Conservation (phyloP, 2,329 filamentous ascomycete genomes). For the Torrubiellomyces zombiae region DNA sequence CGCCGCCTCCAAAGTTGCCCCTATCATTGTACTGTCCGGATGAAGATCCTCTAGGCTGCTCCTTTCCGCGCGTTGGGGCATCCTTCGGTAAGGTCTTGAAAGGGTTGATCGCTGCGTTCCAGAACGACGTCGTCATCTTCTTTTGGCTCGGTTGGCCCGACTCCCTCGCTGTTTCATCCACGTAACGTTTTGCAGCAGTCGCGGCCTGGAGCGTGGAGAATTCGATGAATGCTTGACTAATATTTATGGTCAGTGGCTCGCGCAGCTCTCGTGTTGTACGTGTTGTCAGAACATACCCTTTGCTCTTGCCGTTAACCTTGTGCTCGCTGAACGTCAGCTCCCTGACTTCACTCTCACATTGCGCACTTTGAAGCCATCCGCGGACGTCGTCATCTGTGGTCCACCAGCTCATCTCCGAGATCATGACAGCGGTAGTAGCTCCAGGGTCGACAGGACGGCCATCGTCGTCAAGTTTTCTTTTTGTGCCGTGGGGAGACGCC, state of each 20-base stretch:
- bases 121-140: conserved; percentile 59
- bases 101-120: conserved; percentile 62
- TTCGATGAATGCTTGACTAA: conserved; percentile 64
- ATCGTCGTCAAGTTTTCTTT: conserved; percentile 43
- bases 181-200: conserved; percentile 65
- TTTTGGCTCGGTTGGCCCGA: conserved; percentile 42
- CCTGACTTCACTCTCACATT: conserved; percentile 68
- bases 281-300: conserved; percentile 49
- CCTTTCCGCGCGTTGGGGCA: conserved; percentile 47
- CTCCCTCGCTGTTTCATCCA: conserved; percentile 46
- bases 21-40: conserved; percentile 31
- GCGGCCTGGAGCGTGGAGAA: conserved; percentile 72
- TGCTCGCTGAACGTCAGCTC: conserved; percentile 96
- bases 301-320: conserved; percentile 97
- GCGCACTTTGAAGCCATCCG: conserved; percentile 66
- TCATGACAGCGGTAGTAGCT: conserved; percentile 56
- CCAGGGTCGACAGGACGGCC: conserved; percentile 40
- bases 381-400: conserved; percentile 89
- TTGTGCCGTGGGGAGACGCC: conserved; percentile 29
- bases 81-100: conserved; percentile 89
- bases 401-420: conserved; percentile 94
- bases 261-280: neutral
- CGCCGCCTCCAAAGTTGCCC: conserved; percentile 28
- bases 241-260: too few relatives aligned
- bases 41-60: conserved; percentile 37